Evolutionary conservation across 768 basidiomycete genomes (phyloP), one percentile per base, ranked within the genome.

Genomic region (Psilocybe cubensis): DNA sequence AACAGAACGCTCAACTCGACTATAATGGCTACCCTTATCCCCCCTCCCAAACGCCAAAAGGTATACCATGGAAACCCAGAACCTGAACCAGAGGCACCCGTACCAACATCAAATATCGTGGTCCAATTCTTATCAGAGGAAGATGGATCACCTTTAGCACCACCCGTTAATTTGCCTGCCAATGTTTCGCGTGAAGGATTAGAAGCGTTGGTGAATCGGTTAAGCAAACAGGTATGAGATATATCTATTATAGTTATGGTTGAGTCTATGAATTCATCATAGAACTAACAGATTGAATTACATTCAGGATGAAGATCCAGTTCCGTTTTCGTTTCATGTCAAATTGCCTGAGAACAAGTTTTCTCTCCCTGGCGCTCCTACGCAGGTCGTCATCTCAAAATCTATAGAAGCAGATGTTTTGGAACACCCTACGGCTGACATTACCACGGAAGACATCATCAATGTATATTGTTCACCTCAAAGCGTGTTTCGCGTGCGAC

Each of bases 91-190:
- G 83, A 85, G 55, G 69, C 72, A 3, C 64, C 70, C 14, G 70
- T 40, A 38, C 70, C 73, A n/a, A 64, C 86, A 1, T 85, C 88
- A 0, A 87, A 88, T 60, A 76, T 98, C 55, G 82, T 98, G 14
- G 94, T 97, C 20, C 94, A 96, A 67, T 98, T 98, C 70, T 87
- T 95, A 24, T 90, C 89, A 3, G 92, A 96, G 56, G 89, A 95
- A 49, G 90, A 96, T 71, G 94, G 88, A 0, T 75, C 78, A 56
- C 74, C 86, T 3, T 77, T 98, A 20, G 96, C 94, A 21, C 94
- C 96, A 49, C 86, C 91, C 0, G 87, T 98, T 68, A 94, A 86
- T 71, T 74, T 98, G 46, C 96, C 94, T 11, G 92, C 96, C 23
- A 90, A 95, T 74, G 81, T 96, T 8, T 83, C 87, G 6, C 76